phyloP scores from a whole-genome alignment of 129 eudicot species.

The Solidago caesia region DNA sequence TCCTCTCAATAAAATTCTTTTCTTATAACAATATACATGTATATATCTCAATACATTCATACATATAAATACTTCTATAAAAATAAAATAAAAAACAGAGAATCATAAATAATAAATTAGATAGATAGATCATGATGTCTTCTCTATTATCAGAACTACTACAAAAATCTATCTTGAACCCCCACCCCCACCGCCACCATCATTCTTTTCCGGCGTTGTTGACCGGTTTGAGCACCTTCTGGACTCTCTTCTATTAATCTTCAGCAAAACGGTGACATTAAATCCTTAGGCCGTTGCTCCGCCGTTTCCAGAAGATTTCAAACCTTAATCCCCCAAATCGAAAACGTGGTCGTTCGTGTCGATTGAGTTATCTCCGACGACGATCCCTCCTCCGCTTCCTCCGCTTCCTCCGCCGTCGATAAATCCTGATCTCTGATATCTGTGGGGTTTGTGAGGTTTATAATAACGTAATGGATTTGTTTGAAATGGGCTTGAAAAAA shows the following conservation, averaged over 20 bases:
- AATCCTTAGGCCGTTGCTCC: slow-evolving; percentile 77
- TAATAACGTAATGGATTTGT: too few species aligned
- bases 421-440: slow-evolving; percentile 59
- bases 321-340: slow-evolving; percentile 73
- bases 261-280: slow-evolving; percentile 84
- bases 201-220: not conserved
- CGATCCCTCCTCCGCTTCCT: slow-evolving; percentile 42
- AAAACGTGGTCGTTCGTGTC: slow-evolving; percentile 77
- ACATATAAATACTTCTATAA: too few species aligned
- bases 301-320: slow-evolving; percentile 66
- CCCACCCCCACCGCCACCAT: not conserved
- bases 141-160: slow-evolving; percentile 38
- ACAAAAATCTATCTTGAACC: slow-evolving; percentile 53
- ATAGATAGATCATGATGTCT: slow-evolving; percentile 21
- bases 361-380: slow-evolving; percentile 95
- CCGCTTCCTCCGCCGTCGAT: slow-evolving; percentile 22
- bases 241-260: slow-evolving; percentile 60
- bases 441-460: too few species aligned
- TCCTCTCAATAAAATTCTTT: too few species aligned
- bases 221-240: slow-evolving; percentile 67
- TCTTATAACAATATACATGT: too few species aligned
- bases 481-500: too few species aligned
- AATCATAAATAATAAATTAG: too few species aligned
- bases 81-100: too few species aligned
- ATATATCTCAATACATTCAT: too few species aligned